Evolutionary conservation across 805 yeast genomes (phyloP).

Genomic region (Cyberlindnera samutprakarnensis): DNA sequence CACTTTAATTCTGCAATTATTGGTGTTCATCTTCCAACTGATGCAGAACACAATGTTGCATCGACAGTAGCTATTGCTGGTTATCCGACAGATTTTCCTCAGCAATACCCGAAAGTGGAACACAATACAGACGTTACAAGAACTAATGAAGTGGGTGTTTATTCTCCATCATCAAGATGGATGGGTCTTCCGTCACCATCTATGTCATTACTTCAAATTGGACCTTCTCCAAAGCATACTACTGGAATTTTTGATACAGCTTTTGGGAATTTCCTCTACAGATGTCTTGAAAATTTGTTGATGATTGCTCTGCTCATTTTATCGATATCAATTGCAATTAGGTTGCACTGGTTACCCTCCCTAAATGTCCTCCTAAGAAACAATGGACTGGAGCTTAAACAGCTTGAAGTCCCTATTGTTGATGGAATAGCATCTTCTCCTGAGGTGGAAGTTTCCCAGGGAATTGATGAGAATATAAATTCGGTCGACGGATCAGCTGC

Average conservation of each 20-base stretch:
- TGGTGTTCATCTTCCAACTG: conserved; percentile 39
- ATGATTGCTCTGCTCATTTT: conserved; percentile 25
- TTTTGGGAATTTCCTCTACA: conserved; percentile 25
- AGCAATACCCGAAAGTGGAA: conserved; percentile 11
- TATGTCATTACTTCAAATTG: conserved; percentile 19
- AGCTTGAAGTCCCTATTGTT: conserved; percentile 5
- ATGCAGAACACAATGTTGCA: conserved; percentile 3
- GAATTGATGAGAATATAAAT: background rate
- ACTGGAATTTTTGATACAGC: conserved; percentile 15
- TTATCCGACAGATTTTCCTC: conserved; percentile 17
- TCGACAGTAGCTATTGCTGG: conserved; percentile 12
- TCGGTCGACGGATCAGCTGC: background rate
- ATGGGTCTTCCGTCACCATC: conserved; percentile 14
- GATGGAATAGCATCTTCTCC: background rate
- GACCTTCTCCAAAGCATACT: conserved; percentile 15
- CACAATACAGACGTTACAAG: conserved; percentile 9
- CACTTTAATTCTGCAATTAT: conserved; percentile 34
- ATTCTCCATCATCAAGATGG: conserved; percentile 14
- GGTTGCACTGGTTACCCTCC: conserved; percentile 26
- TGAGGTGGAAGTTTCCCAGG: background rate
- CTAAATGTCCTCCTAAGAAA: conserved; percentile 24
- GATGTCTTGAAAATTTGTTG: conserved; percentile 33
- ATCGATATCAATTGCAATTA: conserved; percentile 23
- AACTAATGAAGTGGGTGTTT: conserved; percentile 8
- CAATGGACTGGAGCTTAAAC: conserved; percentile 25